These are phyloP conservation scores for Pezizomycotina sp. DNA, from an alignment of 2,329 filamentous ascomycete species.

Conservation along the genomic window DNA sequence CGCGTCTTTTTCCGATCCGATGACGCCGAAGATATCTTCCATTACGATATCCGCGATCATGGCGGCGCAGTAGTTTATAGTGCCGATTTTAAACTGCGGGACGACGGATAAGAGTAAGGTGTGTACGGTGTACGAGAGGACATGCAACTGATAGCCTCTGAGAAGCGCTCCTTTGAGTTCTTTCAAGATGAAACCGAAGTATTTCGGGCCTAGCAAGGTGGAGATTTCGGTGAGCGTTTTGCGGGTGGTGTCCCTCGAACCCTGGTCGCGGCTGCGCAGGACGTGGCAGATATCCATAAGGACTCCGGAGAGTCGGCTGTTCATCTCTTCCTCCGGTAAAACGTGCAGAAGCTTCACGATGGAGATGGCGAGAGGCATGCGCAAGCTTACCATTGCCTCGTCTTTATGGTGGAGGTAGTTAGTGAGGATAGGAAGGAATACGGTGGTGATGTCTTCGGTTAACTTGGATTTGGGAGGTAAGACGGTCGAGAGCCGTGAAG, in stretches of 20 bases:
- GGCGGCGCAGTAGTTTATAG: slow-evolving; percentile 71
- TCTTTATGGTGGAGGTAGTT: slow-evolving; percentile 64
- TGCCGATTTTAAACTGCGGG: slow-evolving; percentile 59
- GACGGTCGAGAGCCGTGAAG: slow-evolving; percentile 50
- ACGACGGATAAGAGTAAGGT: slow-evolving; percentile 65
- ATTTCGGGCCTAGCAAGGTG: slow-evolving; percentile 59
- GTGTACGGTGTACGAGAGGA: slow-evolving; percentile 88
- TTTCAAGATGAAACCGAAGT: slow-evolving; percentile 84
- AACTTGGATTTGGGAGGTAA: slow-evolving; percentile 52
- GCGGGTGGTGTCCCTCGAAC: slow-evolving; percentile 77
- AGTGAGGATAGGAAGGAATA: slow-evolving; percentile 10
- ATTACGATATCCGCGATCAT: slow-evolving; percentile 72
- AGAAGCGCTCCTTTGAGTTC: slow-evolving; percentile 70
- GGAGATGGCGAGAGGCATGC: slow-evolving; percentile 77
- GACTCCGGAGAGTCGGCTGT: slow-evolving; percentile 60
- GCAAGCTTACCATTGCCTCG: slow-evolving; percentile 80
- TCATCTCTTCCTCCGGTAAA: slow-evolving; percentile 56
- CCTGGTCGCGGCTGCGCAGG: slow-evolving; percentile 70
- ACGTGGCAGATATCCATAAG: slow-evolving; percentile 88
- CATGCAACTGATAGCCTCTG: slow-evolving; percentile 81
- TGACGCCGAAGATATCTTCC: slow-evolving; percentile 90
- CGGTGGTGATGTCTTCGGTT: slow-evolving; percentile 8
- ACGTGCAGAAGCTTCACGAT: slow-evolving; percentile 74
- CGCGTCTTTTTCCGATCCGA: slow-evolving; percentile 90
- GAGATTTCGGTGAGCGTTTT: slow-evolving; percentile 77